Base-by-base conservation (phyloP, 2,329 filamentous ascomycete species). In the Monosporascus sp. region DNA sequence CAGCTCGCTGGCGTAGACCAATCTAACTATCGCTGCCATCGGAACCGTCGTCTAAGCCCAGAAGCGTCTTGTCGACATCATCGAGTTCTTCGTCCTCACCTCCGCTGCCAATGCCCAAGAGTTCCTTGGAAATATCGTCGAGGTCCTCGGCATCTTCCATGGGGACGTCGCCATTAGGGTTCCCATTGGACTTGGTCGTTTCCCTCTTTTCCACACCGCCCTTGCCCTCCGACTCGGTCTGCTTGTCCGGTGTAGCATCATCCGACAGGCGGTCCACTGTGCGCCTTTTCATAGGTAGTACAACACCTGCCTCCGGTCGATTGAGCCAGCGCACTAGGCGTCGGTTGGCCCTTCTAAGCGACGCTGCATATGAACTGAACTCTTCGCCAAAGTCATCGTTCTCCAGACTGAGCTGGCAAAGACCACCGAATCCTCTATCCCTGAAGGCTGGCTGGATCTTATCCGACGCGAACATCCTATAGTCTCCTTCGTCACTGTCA, bases 351-450 rank as follows among this genome's bases (percentile, higher is more conserved):
- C 87, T 79, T 50, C 85, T 75, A 18, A 93, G 71, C 7, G 88
- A 80, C 11, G 87, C 82, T 4, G 83, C 80, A 53, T 89, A 85
- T 1, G 82, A 77, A 51, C 79, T 78, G 6, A 83, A 77, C 67
- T 93, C 88, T 67, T 93, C 89, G 44, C 89, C 89, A 60, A 84
- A 88, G 69, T 93, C 89, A 56, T 90, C 86, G 0, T 77, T 70
- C 65, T 92, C 88, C 17, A 72, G 70, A 20, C 71, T 71, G 0
- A 88, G 72, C 35, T 81, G 84, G 50, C 80, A 82, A 39, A 89
- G 76, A 1, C 85, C 89, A n/a, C 78, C 81, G 50, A 84, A 74
- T 6, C 83, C 82, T 55, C 73, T 73, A 63, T 84, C 80, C 37
- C 78, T 74, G 60, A 84, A 85, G 18, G 66, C 53, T 2, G 57